Percentiles rank a stretch among this genome's conserved stretches.
Conservation (phyloP, 2,329 filamentous ascomycete species). For the Tolypocladium inflatum region DNA sequence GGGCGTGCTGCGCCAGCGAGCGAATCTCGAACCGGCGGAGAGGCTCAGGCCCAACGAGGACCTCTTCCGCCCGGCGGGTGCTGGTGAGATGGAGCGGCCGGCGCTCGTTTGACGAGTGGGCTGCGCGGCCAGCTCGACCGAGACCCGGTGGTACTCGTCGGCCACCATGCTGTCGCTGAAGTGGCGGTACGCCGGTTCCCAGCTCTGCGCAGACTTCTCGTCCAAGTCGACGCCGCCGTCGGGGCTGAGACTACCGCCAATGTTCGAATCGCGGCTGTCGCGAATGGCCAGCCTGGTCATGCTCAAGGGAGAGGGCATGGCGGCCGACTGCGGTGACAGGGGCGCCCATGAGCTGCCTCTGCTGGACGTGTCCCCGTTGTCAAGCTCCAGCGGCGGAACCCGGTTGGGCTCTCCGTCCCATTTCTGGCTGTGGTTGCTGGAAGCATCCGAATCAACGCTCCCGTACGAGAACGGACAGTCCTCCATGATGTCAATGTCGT, state of each 20-base stretch:
- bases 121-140: slow-evolving; percentile 19
- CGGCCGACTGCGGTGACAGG: slow-evolving; percentile 7
- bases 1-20: slow-evolving; percentile 13
- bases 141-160: slow-evolving; percentile 25
- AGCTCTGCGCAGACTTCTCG: slow-evolving; percentile 3
- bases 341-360: slow-evolving; percentile 12
- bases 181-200: slow-evolving; percentile 13
- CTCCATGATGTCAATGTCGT: slow-evolving; percentile 21
- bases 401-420: slow-evolving; percentile 2
- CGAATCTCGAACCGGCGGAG: slow-evolving; percentile 15
- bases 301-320: slow-evolving; percentile 5
- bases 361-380: slow-evolving; percentile 9
- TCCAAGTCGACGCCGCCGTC: slow-evolving; percentile 1
- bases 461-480: not conserved
- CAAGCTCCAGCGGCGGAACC: slow-evolving; percentile 9
- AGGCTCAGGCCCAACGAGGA: slow-evolving; percentile 14
- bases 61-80: slow-evolving; percentile 4
- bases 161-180: slow-evolving; percentile 20
- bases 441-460: slow-evolving; percentile 3
- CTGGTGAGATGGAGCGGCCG: not conserved
- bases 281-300: slow-evolving; percentile 1
- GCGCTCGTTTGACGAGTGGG: not conserved
- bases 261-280: slow-evolving; percentile 2
- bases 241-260: not conserved
- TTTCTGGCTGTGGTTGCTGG: not conserved